Conservation (phyloP, 225 moss, liverwort and hornwort species). For the Ulota crispa region DNA sequence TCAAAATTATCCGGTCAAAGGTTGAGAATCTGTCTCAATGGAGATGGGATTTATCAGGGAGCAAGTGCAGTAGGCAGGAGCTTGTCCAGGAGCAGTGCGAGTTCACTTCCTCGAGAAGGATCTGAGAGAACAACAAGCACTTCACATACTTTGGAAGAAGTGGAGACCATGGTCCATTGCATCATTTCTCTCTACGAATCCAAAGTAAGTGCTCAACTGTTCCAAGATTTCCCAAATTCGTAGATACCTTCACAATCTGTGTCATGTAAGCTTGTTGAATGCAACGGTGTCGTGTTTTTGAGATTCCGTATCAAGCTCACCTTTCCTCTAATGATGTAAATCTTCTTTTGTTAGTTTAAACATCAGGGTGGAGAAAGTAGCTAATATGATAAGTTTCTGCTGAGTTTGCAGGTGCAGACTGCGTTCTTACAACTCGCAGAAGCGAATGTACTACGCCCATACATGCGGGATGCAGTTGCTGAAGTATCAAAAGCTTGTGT, state of each 20-base stretch:
- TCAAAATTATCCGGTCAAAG: background rate
- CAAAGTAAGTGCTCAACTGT: constrained; percentile 51
- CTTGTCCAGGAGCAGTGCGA: constrained; percentile 50
- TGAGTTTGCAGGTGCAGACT: constrained; percentile 62
- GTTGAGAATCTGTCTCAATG: background rate
- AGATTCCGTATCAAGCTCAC: background rate
- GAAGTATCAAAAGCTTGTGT: constrained; percentile 87
- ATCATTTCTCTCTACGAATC: constrained; percentile 90
- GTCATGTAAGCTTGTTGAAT: background rate
- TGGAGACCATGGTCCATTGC: constrained; percentile 91
- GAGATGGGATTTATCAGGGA: constrained; percentile 27
- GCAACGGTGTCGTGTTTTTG: background rate
- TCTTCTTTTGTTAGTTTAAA: background rate
- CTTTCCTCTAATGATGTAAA: background rate
- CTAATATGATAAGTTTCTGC: background rate
- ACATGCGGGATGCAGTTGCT: constrained; percentile 87
- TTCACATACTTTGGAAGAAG: constrained; percentile 87
- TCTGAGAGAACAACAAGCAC: constrained; percentile 53
- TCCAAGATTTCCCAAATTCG: background rate
- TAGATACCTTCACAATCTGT: background rate
- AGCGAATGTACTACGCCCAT: constrained; percentile 85
- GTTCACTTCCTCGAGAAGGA: constrained; percentile 52
- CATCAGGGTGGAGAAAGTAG: background rate
- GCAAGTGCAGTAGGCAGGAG: constrained; percentile 52
- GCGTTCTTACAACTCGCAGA: constrained; percentile 86